Evolutionary conservation across 306 rosid species (phyloP).

Genomic region (Cicer judaicum): DNA sequence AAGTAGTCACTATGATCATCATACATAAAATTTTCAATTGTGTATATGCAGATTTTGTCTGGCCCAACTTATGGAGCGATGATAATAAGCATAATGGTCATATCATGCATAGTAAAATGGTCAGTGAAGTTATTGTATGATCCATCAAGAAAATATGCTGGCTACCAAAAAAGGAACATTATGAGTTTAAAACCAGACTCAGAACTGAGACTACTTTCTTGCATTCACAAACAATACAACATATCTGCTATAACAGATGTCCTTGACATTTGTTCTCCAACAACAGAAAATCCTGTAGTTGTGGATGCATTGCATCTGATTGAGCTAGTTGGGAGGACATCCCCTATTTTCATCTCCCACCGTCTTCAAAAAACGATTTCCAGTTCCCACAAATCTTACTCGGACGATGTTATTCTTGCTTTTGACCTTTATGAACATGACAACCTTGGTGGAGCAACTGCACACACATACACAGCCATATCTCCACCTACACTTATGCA

Average conservation of each 20-base stretch:
- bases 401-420: conserved; percentile 49
- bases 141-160: conserved; percentile 56
- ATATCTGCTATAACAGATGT: conserved; percentile 43
- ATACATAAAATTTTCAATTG: neutral
- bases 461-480: conserved; percentile 52
- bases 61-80: conserved; percentile 26
- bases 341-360: conserved; percentile 56
- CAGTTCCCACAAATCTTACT: conserved; percentile 42
- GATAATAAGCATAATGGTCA: conserved; percentile 17
- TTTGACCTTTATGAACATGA: conserved; percentile 49
- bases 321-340: conserved; percentile 52
- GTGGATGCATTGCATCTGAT: conserved; percentile 57
- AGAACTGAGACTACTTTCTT: conserved; percentile 47
- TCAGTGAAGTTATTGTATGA: conserved; percentile 48
- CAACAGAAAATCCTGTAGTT: conserved; percentile 42
- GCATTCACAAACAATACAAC: conserved; percentile 51
- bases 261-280: conserved; percentile 49
- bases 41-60: conserved; percentile 37
- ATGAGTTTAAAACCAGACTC: conserved; percentile 36
- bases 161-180: conserved; percentile 52
- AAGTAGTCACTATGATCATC: neutral
- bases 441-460: conserved; percentile 36
- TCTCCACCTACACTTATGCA: conserved; percentile 54
- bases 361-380: conserved; percentile 39
- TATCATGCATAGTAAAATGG: conserved; percentile 47